These are phyloP conservation scores for Halocafeteria seosinensis DNA, from an alignment of 108 stramenopile genomes.

Conservation along the genomic window DNA sequence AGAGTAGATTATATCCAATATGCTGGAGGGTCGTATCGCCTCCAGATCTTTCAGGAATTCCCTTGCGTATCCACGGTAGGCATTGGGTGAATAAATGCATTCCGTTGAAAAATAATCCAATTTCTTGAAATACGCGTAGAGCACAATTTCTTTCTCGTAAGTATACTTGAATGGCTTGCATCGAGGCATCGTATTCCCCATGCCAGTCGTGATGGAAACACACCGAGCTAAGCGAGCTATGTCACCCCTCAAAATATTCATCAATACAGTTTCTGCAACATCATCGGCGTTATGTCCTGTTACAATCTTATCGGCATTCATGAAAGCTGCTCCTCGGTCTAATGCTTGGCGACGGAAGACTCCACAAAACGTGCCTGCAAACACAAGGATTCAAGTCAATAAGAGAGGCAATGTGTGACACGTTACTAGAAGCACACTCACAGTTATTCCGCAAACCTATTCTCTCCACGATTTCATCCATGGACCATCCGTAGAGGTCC, in stretches of 20 bases:
- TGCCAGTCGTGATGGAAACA: background rate
- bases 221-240: background rate
- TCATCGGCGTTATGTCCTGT: constrained; percentile 6
- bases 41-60: constrained; percentile 1
- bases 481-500: constrained; percentile 2
- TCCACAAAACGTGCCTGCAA: background rate
- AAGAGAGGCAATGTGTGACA: too few species aligned
- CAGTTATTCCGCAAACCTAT: background rate
- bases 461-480: background rate
- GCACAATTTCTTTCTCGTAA: constrained; percentile 2
- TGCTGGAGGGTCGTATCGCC: background rate
- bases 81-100: constrained; percentile 4
- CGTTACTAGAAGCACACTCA: too few species aligned
- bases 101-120: constrained; percentile 5
- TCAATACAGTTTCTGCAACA: constrained; percentile 1
- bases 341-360: background rate
- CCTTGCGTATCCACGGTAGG: background rate
- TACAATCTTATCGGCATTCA: background rate
- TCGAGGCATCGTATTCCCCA: background rate
- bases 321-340: background rate
- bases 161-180: constrained; percentile 1
- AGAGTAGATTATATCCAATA: background rate
- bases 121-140: background rate
- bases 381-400: too few species aligned
- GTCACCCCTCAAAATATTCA: constrained; percentile 2